phyloP scores from a whole-genome alignment of 2,329 filamentous ascomycete genomes.

The Penicillium brevicompactum region DNA sequence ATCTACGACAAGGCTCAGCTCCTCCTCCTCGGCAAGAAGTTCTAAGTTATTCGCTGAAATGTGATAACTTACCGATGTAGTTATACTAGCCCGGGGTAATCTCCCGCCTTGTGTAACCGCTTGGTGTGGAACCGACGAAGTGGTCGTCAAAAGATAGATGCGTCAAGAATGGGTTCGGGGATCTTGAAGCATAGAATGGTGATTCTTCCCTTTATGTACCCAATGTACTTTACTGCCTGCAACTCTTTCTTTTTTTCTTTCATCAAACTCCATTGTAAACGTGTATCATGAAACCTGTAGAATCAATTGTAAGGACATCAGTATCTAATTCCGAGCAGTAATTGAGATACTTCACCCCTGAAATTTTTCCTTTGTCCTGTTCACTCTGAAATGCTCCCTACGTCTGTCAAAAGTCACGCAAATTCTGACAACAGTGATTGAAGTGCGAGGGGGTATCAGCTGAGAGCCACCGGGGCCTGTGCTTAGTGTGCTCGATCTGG shows the following conservation, averaged over 20 bases:
- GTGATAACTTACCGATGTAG: constrained; percentile 22
- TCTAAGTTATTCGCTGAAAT: constrained; percentile 61
- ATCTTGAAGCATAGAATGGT: constrained; percentile 49
- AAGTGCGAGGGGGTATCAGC: no score
- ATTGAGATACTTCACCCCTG: no score
- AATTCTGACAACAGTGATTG: no score
- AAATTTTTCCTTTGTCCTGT: no score
- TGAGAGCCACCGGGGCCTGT: no score
- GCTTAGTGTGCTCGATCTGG: no score
- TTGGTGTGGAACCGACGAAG: constrained; percentile 33
- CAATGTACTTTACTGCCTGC: constrained; percentile 54
- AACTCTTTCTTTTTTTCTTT: constrained; percentile 44
- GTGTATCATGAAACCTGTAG: background rate
- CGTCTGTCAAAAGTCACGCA: no score
- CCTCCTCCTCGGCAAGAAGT: constrained; percentile 99
- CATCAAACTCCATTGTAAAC: constrained; percentile 27
- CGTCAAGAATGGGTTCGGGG: constrained; percentile 40
- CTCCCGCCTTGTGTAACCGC: constrained; percentile 29
- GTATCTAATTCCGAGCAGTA: no score
- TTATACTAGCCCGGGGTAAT: constrained; percentile 28
- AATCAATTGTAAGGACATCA: no score
- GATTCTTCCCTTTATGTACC: constrained; percentile 46
- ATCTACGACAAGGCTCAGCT: constrained; percentile 99
- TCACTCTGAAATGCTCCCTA: no score
- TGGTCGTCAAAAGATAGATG: constrained; percentile 48